Evolutionary conservation across 148 eudicot species (phyloP).

Genomic region (Rhododendron kiyosumense): DNA sequence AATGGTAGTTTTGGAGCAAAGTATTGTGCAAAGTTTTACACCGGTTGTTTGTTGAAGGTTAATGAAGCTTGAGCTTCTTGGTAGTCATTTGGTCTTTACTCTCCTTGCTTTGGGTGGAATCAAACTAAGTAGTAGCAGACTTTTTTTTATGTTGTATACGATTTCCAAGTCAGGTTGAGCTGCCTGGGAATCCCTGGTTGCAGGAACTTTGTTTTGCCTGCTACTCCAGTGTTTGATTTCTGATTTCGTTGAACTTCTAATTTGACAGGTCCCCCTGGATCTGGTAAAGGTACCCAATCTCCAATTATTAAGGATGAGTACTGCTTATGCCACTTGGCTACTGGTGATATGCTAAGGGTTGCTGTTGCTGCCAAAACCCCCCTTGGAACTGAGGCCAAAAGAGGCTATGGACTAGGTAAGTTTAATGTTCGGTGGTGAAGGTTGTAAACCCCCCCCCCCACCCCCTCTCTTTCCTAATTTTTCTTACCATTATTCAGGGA

Average conservation of each 20-base stretch:
- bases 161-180: background rate
- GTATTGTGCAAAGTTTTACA: background rate
- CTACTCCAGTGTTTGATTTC: background rate
- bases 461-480: background rate
- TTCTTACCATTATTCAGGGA: constrained; percentile 41
- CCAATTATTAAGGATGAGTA: constrained; percentile 91
- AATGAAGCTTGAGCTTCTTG: background rate
- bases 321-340: constrained; percentile 95
- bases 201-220: background rate
- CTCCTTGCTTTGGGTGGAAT: background rate
- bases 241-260: background rate
- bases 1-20: background rate
- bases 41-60: background rate
- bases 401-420: constrained; percentile 92
- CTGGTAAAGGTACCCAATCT: constrained; percentile 98
- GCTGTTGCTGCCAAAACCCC: constrained; percentile 92
- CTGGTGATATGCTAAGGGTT: constrained; percentile 99
- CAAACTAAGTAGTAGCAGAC: background rate
- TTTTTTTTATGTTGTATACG: background rate
- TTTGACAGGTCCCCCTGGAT: constrained; percentile 90
- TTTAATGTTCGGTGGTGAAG: background rate
- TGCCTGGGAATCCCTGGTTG: background rate
- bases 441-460: background rate
- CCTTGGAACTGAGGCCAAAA: constrained; percentile 83
- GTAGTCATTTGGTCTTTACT: background rate